Percentiles rank a stretch among this genome's conserved stretches.
Conservation (phyloP, 352 stramenopile species). For the Aphanomyces cochlioides region DNA sequence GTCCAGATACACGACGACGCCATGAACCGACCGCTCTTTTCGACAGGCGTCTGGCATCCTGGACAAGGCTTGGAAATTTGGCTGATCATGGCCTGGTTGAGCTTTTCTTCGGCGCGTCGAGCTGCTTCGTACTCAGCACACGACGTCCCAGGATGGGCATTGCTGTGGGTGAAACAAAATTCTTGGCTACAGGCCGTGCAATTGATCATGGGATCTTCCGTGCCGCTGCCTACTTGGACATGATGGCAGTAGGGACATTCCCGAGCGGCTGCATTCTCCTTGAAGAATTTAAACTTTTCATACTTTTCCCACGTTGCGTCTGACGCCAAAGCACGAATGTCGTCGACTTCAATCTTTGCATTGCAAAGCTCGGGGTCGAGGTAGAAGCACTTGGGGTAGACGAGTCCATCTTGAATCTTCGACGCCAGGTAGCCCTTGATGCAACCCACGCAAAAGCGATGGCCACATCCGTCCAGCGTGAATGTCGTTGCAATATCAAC, state of each 20-base stretch:
- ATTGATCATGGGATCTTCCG: conserved; percentile 35
- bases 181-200: conserved; percentile 41
- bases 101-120: conserved; percentile 75
- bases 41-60: conserved; percentile 81
- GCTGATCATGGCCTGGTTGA: conserved; percentile 74
- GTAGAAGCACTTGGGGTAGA: conserved; percentile 73
- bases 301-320: conserved; percentile 66
- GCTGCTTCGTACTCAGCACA: conserved; percentile 77
- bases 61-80: conserved; percentile 84
- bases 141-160: conserved; percentile 57
- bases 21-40: conserved; percentile 62
- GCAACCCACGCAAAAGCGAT: conserved; percentile 59
- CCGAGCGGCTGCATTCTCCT: conserved; percentile 55
- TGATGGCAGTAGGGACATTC: conserved; percentile 59
- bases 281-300: conserved; percentile 81
- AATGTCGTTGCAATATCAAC: conserved; percentile 38
- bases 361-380: conserved; percentile 39
- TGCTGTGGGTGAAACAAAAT: conserved; percentile 88
- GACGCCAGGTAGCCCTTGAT: conserved; percentile 62
- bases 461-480: conserved; percentile 46
- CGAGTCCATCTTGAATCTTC: conserved; percentile 64
- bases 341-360: conserved; percentile 40
- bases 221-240: conserved; percentile 48
- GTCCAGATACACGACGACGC: background rate
- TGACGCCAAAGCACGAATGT: conserved; percentile 44